Conservation (phyloP, 176 grass and related monocot genomes). For the Calamus simplicifolius region DNA sequence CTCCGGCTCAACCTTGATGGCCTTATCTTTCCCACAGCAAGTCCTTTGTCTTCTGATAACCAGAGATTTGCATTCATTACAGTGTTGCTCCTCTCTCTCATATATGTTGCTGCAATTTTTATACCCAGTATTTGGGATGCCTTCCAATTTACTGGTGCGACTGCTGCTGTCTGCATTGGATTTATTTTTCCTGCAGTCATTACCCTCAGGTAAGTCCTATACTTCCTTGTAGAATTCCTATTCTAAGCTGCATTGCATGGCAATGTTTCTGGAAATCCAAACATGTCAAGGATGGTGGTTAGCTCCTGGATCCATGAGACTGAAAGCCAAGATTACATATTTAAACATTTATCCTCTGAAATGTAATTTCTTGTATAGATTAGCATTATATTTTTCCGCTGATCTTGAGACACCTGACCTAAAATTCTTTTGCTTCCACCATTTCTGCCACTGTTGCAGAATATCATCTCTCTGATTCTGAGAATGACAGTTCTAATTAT, state of each 20-base stretch:
- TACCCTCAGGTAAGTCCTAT: conserved; percentile 49
- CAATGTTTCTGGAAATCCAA: too few relatives aligned
- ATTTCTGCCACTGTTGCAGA: background rate
- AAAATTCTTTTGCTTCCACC: background rate
- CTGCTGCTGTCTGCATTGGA: conserved; percentile 57
- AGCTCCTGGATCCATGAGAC: too few relatives aligned
- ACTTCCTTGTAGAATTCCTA: background rate
- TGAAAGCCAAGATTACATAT: too few relatives aligned
- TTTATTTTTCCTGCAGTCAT: conserved; percentile 88
- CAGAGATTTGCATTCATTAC: conserved; percentile 62
- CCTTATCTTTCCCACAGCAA: conserved; percentile 53
- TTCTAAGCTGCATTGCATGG: too few relatives aligned
- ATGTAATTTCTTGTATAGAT: too few relatives aligned
- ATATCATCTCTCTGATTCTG: too few relatives aligned
- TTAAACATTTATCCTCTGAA: too few relatives aligned
- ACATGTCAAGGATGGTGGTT: too few relatives aligned
- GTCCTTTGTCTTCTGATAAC: conserved; percentile 42
- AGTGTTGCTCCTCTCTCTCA: conserved; percentile 35
- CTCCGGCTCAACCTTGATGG: conserved; percentile 74
- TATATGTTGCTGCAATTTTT: conserved; percentile 61
- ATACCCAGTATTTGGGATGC: conserved; percentile 87
- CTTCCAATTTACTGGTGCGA: conserved; percentile 87
- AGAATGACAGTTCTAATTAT: background rate
- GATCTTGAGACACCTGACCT: background rate
- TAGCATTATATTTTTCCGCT: too few relatives aligned